Conservation (phyloP, 495 filamentous ascomycete species). For the Chaetomium cochliodes region DNA sequence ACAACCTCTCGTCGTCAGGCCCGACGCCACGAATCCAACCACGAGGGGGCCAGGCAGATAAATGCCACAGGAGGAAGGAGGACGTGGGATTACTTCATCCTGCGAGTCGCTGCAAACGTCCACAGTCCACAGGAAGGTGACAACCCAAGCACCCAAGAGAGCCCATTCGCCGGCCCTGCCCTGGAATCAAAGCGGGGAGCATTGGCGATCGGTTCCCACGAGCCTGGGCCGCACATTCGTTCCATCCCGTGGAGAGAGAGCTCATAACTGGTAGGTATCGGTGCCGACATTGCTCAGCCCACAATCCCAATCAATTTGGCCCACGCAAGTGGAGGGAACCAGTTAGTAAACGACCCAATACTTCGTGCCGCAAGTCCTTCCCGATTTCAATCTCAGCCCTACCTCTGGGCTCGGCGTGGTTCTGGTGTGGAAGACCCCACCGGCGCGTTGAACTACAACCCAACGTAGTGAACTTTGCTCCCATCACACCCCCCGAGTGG, state of each 20-base stretch:
- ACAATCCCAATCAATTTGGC: background rate
- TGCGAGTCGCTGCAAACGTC: background rate
- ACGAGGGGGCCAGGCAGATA: conserved; percentile 2
- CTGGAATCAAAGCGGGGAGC: background rate
- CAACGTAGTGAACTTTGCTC: background rate
- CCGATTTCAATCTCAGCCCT: conserved; percentile 17
- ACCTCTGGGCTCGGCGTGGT: conserved; percentile 2
- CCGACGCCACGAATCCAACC: conserved; percentile 19
- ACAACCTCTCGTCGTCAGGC: conserved; percentile 3
- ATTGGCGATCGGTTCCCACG: background rate
- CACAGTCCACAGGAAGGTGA: background rate
- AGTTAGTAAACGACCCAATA: background rate
- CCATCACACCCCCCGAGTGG: conserved; percentile 7
- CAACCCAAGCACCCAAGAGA: background rate
- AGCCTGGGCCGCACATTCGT: background rate
- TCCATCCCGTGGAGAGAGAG: background rate
- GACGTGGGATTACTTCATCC: background rate
- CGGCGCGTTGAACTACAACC: conserved; percentile 6
- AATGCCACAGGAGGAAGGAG: background rate
- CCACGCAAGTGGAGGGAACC: background rate
- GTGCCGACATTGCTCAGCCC: background rate
- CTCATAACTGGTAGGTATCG: background rate
- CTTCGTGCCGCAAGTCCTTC: background rate
- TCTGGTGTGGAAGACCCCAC: conserved; percentile 7
- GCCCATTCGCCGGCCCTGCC: background rate